phyloP scores from a whole-genome alignment of 106 monocot species.

The Acorus calamus region DNA sequence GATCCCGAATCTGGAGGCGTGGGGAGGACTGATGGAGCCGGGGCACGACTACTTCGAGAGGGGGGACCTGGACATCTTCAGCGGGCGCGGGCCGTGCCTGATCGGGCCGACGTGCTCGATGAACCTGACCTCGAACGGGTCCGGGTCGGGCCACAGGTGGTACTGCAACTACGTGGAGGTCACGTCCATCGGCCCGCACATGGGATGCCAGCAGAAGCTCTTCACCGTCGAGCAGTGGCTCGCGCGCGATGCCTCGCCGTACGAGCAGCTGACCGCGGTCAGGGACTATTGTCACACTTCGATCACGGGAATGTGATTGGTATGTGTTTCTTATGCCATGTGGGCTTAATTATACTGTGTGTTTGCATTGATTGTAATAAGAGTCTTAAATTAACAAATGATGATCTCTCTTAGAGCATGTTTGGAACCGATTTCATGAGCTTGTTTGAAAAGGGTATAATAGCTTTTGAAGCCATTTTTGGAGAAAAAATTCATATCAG shows the following conservation, averaged over 20 bases:
- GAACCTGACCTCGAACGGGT: neutral
- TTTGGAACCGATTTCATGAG: no score
- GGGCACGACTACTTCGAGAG: constrained; percentile 81
- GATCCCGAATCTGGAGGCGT: constrained; percentile 47
- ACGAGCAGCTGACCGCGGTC: neutral
- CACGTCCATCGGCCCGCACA: neutral
- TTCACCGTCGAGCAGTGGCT: constrained; percentile 10
- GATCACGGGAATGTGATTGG: no score
- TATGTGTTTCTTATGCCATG: no score
- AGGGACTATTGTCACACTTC: neutral
- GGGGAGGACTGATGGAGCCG: constrained; percentile 71
- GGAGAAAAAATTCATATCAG: no score
- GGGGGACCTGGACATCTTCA: constrained; percentile 77
- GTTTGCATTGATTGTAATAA: no score
- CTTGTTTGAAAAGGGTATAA: no score
- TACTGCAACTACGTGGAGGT: constrained; percentile 10
- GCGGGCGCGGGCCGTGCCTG: constrained; percentile 72
- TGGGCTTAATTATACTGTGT: no score
- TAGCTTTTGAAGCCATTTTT: no score
- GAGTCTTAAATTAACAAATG: no score
- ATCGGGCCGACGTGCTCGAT: constrained; percentile 3
- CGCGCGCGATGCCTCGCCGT: neutral
- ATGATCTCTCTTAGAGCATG: no score
- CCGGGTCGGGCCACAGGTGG: constrained; percentile 14
- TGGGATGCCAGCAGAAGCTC: neutral